phyloP scores from a whole-genome alignment of 225 moss, liverwort and hornwort genomes.

The Asterella californica region DNA sequence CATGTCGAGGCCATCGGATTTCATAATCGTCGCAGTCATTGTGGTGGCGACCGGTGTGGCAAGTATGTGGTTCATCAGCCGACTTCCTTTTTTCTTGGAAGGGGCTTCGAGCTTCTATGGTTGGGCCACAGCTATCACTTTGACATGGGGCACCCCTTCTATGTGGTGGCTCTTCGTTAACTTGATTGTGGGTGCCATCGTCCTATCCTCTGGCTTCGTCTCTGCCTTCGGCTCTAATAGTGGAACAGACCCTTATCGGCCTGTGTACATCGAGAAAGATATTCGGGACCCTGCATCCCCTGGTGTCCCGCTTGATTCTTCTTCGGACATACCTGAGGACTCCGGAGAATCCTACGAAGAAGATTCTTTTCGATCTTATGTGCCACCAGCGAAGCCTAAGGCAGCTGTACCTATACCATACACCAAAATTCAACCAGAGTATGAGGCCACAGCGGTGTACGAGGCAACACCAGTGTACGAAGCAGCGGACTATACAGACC shows the following conservation, averaged over 20 bases:
- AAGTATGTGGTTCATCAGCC: conserved; percentile 43
- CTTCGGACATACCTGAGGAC: conserved; percentile 4
- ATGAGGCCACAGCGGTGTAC: not conserved
- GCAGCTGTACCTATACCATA: conserved; percentile 3
- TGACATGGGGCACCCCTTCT: conserved; percentile 49
- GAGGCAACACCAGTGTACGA: conserved; percentile 9
- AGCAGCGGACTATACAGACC: not conserved
- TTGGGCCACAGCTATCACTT: conserved; percentile 32
- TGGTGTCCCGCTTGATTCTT: not conserved
- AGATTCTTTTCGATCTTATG: conserved; percentile 10
- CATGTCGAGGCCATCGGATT: conserved; percentile 38
- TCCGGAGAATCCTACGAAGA: conserved; percentile 1
- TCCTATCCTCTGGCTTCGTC: conserved; percentile 40
- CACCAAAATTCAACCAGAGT: conserved; percentile 5
- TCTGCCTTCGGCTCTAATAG: conserved; percentile 36
- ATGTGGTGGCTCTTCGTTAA: conserved; percentile 51
- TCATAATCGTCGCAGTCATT: conserved; percentile 27
- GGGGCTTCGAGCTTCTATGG: conserved; percentile 29
- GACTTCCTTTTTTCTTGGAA: conserved; percentile 38
- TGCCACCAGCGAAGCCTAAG: conserved; percentile 11
- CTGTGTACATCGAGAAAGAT: conserved; percentile 20
- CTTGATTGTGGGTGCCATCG: conserved; percentile 39
- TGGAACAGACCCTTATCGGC: conserved; percentile 13
- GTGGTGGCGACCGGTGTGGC: conserved; percentile 22
- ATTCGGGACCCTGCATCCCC: conserved; percentile 1